phyloP scores from a whole-genome alignment of 768 basidiomycete genomes.

The Phaeolepiota aurea region DNA sequence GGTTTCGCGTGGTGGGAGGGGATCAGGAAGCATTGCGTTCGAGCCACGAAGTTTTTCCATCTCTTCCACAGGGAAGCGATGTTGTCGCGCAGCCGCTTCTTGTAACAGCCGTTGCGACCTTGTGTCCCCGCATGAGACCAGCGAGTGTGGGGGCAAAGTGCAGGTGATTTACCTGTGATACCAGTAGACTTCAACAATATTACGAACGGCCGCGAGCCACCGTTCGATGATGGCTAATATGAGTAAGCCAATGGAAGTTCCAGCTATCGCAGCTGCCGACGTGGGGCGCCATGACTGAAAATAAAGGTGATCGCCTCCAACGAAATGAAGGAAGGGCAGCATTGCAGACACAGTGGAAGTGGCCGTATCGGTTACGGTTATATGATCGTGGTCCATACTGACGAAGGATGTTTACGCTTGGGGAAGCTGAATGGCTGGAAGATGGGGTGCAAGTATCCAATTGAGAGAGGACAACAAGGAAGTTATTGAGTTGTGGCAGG shows the following conservation, averaged over 20 bases:
- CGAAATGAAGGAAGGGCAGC: slow-evolving; percentile 67
- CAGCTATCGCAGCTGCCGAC: slow-evolving; percentile 62
- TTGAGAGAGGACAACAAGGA: background rate
- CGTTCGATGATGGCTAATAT: slow-evolving; percentile 65
- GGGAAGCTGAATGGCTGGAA: background rate
- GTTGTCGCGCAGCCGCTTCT: too few relatives aligned
- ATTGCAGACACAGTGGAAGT: slow-evolving; percentile 29
- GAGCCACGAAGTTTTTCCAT: background rate
- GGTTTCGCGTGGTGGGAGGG: background rate
- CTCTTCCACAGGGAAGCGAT: too few relatives aligned
- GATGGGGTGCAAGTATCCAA: background rate
- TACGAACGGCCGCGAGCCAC: slow-evolving; percentile 51
- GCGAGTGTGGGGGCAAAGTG: too few relatives aligned
- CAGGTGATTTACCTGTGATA: slow-evolving; percentile 40
- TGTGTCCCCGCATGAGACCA: too few relatives aligned
- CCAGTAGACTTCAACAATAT: slow-evolving; percentile 51
- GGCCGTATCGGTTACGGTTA: slow-evolving; percentile 7
- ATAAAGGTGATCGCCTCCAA: slow-evolving; percentile 51
- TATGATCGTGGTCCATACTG: slow-evolving; percentile 8
- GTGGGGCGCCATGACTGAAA: slow-evolving; percentile 65
- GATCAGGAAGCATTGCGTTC: too few relatives aligned
- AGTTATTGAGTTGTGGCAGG: too few relatives aligned
- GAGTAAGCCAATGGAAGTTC: slow-evolving; percentile 66
- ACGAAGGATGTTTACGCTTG: background rate
- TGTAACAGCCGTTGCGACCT: too few relatives aligned